Percentiles rank a stretch among this genome's conserved stretches.
phyloP scores from a whole-genome alignment of 371 early-diverging fungal genomes.

The Fennellomyces sp. region DNA sequence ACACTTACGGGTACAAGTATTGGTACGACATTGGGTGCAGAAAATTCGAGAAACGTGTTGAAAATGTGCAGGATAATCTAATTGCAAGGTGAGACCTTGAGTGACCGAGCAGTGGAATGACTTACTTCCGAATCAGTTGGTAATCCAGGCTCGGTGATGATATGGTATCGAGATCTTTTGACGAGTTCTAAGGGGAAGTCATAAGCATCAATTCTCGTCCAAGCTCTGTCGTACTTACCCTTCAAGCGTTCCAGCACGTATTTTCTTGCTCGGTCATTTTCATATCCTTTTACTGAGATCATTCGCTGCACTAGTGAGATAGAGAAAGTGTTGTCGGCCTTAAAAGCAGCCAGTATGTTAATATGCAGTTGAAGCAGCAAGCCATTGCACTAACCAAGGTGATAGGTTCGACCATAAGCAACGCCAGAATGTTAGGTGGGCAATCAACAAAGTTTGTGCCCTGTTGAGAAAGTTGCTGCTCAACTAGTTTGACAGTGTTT shows the following conservation, averaged over 20 bases:
- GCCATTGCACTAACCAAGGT: slow-evolving; percentile 7
- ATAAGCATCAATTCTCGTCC: neutral
- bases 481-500: slow-evolving; percentile 6
- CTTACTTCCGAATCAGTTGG: slow-evolving; percentile 19
- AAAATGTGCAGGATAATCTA: slow-evolving; percentile 17
- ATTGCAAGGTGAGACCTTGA: neutral
- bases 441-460: slow-evolving; percentile 15
- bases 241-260: slow-evolving; percentile 14
- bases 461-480: slow-evolving; percentile 11
- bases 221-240: slow-evolving; percentile 1
- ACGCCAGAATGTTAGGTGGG: slow-evolving; percentile 12
- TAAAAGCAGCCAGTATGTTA: neutral
- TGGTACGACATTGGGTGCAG: slow-evolving; percentile 15
- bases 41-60: slow-evolving; percentile 5
- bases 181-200: neutral
- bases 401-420: slow-evolving; percentile 9
- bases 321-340: slow-evolving; percentile 10
- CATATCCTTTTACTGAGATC: slow-evolving; percentile 11
- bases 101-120: neutral
- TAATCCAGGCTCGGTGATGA: slow-evolving; percentile 5
- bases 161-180: slow-evolving; percentile 9
- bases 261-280: slow-evolving; percentile 8
- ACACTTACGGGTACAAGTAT: slow-evolving; percentile 15
- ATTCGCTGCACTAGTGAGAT: slow-evolving; percentile 8
- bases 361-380: too few species aligned